Conservation (phyloP, 768 basidiomycete species). For the Coprinellus micaceus region DNA sequence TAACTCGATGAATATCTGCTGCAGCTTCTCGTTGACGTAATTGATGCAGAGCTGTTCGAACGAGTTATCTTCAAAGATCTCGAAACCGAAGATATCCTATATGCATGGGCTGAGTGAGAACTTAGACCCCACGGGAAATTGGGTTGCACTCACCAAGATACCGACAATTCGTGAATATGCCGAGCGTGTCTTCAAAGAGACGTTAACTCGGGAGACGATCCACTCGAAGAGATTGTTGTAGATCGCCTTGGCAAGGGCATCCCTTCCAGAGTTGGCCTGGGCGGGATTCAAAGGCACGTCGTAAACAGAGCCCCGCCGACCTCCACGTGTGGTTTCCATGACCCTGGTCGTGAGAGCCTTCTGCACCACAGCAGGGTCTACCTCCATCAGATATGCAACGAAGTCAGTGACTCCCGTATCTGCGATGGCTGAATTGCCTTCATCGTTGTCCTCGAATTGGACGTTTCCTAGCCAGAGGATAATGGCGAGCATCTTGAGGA, state of each 20-base stretch:
- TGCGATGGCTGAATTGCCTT: conserved; percentile 78
- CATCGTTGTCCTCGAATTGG: conserved; percentile 82
- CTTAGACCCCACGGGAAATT: too few species aligned
- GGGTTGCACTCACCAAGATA: conserved; percentile 60
- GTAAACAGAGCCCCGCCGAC: conserved; percentile 92
- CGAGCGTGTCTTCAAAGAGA: conserved; percentile 89
- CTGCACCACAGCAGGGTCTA: conserved; percentile 71
- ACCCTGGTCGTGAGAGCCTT: conserved; percentile 83
- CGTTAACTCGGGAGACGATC: conserved; percentile 95
- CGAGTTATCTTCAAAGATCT: conserved; percentile 98
- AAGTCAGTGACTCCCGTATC: conserved; percentile 94
- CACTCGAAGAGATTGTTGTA: conserved; percentile 99
- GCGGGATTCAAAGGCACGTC: conserved; percentile 93
- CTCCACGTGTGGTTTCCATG: conserved; percentile 91
- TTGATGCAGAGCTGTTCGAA: conserved; percentile 99
- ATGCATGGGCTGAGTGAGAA: too few species aligned
- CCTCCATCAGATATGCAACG: conserved; percentile 91
- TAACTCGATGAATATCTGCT: conserved; percentile 98
- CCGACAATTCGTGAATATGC: conserved; percentile 81
- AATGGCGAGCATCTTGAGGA: conserved; percentile 88
- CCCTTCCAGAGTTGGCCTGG: conserved; percentile 83
- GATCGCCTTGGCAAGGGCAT: conserved; percentile 92
- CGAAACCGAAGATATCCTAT: conserved; percentile 97
- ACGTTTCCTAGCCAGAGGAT: conserved; percentile 97
- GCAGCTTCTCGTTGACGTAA: conserved; percentile 99